Evolutionary conservation across 202 grass and related monocot species (phyloP), one percentile per base, ranked within the genome.

Genomic region (Musa balbisiana): DNA sequence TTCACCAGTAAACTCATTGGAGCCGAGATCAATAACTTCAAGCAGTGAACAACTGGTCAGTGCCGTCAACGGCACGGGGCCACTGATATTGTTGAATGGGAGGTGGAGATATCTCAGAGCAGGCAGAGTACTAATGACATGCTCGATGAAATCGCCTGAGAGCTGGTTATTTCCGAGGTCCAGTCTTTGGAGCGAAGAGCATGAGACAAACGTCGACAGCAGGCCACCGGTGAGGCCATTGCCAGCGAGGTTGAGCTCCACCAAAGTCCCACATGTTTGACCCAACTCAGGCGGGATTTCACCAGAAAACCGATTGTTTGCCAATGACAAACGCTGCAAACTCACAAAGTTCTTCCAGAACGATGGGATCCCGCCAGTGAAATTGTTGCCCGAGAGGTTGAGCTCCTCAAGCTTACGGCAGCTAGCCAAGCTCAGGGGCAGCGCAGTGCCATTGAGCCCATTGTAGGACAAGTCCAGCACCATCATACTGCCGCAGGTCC

Each of bases 31-130:
- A 1, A 99, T 83, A 66, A 82, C 87, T 81, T 90, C 74, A 10
- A 99, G 83, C 82, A 81, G 55, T 2, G 91, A 76, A 68, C 89
- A 99, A 4, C 80, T 90, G 10, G 83, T 74, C 29, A 99, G 82
- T 12, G 65, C 75, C 1, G 82, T 54, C 79, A 99, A 80, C 2
- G 91, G 87, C 52, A 92, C 89, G 49, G 24, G 16, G 11, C 89
- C 89, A 0, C 83, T 83, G 82, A 99, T 84, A 75, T 99, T 99
- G 81, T 99, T 99, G 88, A 94, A 99, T 0, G 95, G 63, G 2
- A 99, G 80, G 65, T 80, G 81, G 27, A 99, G 86, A 81, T 53
- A 69, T 14, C 87, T 69, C 27, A 99, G 82, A 1, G 89, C 86
- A 24, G 85, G 62, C 66, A 94, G 82, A 64, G 87, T 94, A 72